Percentiles rank a stretch among this genome's conserved stretches.
Evolutionary conservation across 805 yeast species (phyloP).

Genomic region (Zygoascus bituminiphila): DNA sequence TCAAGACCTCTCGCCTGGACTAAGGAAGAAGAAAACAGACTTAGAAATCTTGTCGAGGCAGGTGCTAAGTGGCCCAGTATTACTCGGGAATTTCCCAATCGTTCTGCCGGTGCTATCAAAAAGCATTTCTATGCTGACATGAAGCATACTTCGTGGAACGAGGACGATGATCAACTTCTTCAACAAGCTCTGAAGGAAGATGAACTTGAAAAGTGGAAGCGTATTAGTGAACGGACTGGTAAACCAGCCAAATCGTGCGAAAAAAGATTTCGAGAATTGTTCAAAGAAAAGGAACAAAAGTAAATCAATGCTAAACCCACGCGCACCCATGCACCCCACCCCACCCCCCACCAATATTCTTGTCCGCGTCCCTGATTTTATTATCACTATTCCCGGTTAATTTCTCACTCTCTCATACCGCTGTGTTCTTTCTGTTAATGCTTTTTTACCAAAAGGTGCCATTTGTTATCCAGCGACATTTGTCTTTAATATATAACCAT

Average conservation of each 20-base stretch:
- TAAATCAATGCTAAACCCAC: neutral
- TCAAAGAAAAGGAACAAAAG: neutral
- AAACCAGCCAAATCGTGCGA: conserved; percentile 23
- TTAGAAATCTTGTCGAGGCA: conserved; percentile 19
- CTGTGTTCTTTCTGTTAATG: neutral
- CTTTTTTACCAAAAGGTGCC: neutral
- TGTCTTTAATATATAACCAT: neutral
- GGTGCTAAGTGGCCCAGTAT: conserved; percentile 24
- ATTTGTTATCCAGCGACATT: neutral
- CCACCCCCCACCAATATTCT: too few species aligned
- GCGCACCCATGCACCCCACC: neutral
- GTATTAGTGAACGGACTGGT: conserved; percentile 21
- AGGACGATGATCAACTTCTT: conserved; percentile 21
- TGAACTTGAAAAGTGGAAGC: conserved; percentile 21
- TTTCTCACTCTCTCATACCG: neutral
- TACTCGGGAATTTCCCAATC: conserved; percentile 22
- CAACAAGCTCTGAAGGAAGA: conserved; percentile 19
- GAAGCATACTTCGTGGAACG: conserved; percentile 23
- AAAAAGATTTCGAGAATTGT: conserved; percentile 15
- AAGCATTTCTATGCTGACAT: conserved; percentile 27
- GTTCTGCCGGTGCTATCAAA: conserved; percentile 26
- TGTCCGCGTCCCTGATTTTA: neutral
- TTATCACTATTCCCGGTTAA: neutral
- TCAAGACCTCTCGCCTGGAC: conserved; percentile 16
- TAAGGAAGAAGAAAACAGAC: conserved; percentile 14